Conservation (phyloP, 164 flowering plant genomes). For the Euptelea pleiosperma region DNA sequence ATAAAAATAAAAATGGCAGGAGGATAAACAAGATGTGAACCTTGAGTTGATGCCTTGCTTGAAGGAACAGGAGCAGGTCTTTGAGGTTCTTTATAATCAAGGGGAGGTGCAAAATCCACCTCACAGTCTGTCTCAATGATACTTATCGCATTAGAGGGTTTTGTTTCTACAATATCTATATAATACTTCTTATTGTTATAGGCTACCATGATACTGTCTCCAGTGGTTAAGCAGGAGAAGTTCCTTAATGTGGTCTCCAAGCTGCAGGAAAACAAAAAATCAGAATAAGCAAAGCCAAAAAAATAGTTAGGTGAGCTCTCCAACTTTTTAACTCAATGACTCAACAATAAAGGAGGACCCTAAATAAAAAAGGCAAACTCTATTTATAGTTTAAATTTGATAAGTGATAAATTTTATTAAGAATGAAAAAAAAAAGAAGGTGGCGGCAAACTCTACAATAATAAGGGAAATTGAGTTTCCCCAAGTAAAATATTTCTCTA, state of each 20-base stretch:
- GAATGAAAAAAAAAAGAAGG: too few species aligned
- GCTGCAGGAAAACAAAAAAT: constrained; percentile 38
- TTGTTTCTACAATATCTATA: constrained; percentile 84
- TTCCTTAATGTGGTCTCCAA: constrained; percentile 92
- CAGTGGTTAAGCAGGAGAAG: constrained; percentile 88
- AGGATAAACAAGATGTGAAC: constrained; percentile 25
- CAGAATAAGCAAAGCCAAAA: background rate
- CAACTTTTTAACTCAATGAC: too few species aligned
- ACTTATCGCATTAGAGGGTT: constrained; percentile 80
- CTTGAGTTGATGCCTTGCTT: constrained; percentile 54
- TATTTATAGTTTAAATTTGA: too few species aligned
- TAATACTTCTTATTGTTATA: constrained; percentile 88
- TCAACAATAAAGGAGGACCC: too few species aligned
- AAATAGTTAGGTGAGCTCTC: too few species aligned
- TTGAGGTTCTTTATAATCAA: constrained; percentile 91
- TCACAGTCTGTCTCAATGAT: constrained; percentile 97
- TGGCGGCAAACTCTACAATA: too few species aligned
- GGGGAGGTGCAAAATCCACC: constrained; percentile 97
- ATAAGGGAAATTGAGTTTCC: too few species aligned
- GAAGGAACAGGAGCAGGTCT: constrained; percentile 41
- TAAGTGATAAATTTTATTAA: too few species aligned
- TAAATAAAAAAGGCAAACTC: too few species aligned
- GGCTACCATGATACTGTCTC: constrained; percentile 94
- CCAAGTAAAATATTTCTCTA: too few species aligned
- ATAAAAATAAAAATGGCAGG: background rate